Evolutionary conservation across 345 rosid genomes (phyloP), one percentile per base, ranked within the genome.

Genomic region (Linum trigynum): DNA sequence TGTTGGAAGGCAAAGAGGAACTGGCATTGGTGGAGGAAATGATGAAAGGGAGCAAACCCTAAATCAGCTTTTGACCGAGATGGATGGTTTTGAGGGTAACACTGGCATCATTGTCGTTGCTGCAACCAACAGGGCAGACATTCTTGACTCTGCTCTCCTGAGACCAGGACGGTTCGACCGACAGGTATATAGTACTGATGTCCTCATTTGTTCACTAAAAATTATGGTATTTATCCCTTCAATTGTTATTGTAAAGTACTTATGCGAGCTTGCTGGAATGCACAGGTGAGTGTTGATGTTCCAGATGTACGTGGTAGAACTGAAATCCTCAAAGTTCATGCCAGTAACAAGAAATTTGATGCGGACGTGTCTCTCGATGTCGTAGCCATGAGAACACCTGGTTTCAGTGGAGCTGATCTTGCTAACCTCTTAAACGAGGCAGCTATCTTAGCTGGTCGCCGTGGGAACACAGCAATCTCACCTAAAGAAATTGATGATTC

Each of bases 321-420:
- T 42, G 96, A 89, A 73, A 92, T 92, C 70, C 77, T 91, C 62
- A 91, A 89, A 81, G 98, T 91, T 72, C 98, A 91, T 61, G 92
- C 67, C 5, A 61, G 98, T 74, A 89, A 91, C 69, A 91, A 91
- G 85, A 91, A 89, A 75, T 91, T 91, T 67, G 96, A 84, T 37
- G 68, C 77, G 38, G 98, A 89, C 63, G 98, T 89, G 48, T 91
- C 98, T 48, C 96, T 91, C 70, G 96, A 92, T 41, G 90, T 92
- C n/a, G 73, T 92, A 66, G 89, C 98, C 65, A 89, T 92, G 98
- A 83, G 98, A 84, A 91, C 98, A 55, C 98, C 98, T 17, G 98
- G 98, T 69, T 92, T 92, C 64, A 92, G 98, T 61, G 96, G 98
- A 65, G 98, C 98, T 35, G 98, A 92, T 84, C 95, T 92, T 43